Conservation (phyloP, 495 filamentous ascomycete genomes). For the Thozetella sp. region DNA sequence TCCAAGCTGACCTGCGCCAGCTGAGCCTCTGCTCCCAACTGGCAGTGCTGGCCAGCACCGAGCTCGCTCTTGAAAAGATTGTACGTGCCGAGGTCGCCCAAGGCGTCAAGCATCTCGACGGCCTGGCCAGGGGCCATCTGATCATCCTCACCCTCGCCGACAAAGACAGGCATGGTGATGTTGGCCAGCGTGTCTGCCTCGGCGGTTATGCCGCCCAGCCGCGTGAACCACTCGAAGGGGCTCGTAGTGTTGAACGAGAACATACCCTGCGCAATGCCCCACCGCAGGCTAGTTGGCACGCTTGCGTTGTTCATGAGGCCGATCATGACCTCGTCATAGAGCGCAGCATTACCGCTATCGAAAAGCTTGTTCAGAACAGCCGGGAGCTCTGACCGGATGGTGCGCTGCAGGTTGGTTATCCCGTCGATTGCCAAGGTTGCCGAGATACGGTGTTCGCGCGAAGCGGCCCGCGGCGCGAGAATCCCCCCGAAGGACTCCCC, state of each 20-base stretch:
- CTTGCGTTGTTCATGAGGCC: neutral
- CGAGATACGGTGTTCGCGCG: conserved; percentile 41
- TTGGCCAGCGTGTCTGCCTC: neutral
- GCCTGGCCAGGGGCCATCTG: neutral
- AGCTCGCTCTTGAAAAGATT: neutral
- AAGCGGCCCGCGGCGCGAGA: conserved; percentile 37
- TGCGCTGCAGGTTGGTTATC: conserved; percentile 22
- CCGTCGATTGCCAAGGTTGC: conserved; percentile 41
- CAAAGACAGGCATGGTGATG: neutral
- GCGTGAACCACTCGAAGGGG: neutral
- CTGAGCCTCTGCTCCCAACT: neutral
- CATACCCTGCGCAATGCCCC: neutral
- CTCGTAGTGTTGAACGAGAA: conserved; percentile 3
- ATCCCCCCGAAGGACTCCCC: conserved; percentile 43
- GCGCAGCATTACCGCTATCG: conserved; percentile 8
- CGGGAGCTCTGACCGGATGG: conserved; percentile 9
- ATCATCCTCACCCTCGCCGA: neutral
- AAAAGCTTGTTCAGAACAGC: conserved; percentile 8
- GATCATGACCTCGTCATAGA: conserved; percentile 5
- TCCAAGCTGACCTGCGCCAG: neutral
- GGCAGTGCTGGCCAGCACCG: neutral
- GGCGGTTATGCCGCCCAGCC: neutral
- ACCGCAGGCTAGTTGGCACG: neutral
- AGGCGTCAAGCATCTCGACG: neutral
- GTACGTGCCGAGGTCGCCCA: neutral